phyloP scores from a whole-genome alignment of 768 basidiomycete genomes.

The Hypholoma sublateritium region DNA sequence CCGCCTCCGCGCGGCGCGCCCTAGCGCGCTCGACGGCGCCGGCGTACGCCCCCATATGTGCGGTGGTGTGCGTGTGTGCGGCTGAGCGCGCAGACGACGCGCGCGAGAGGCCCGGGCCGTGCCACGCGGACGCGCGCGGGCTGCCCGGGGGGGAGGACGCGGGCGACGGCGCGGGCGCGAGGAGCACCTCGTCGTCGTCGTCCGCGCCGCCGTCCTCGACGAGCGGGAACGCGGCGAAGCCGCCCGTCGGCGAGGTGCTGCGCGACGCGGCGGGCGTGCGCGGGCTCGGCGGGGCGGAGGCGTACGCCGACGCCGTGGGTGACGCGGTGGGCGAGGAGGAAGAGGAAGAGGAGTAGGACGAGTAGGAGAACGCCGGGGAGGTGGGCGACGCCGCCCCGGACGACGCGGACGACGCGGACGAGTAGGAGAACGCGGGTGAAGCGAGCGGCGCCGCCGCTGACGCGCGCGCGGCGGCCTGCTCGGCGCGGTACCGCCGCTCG shows the following conservation, averaged over 20 bases:
- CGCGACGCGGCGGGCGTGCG: neutral
- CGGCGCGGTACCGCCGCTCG: slow-evolving; percentile 15
- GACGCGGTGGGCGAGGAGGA: neutral
- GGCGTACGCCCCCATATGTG: neutral
- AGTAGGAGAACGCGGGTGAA: neutral
- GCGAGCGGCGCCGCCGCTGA: neutral
- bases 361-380: neutral
- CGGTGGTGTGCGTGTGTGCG: neutral
- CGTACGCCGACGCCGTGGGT: neutral
- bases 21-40: neutral
- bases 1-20: neutral
- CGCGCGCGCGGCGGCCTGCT: neutral
- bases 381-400: neutral
- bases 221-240: slow-evolving; percentile 15
- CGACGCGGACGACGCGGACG: neutral
- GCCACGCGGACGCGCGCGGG: neutral
- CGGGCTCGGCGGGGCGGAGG: neutral
- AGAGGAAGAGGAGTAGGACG: neutral
- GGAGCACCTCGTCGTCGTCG: neutral
- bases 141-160: neutral
- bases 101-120: neutral
- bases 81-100: neutral
- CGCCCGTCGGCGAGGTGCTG: neutral
- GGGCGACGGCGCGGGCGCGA: neutral
- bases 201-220: slow-evolving; percentile 20